Percentiles rank a stretch among this genome's conserved stretches.
phyloP scores from a whole-genome alignment of 805 yeast genomes.

The Osmozyma mogii region DNA sequence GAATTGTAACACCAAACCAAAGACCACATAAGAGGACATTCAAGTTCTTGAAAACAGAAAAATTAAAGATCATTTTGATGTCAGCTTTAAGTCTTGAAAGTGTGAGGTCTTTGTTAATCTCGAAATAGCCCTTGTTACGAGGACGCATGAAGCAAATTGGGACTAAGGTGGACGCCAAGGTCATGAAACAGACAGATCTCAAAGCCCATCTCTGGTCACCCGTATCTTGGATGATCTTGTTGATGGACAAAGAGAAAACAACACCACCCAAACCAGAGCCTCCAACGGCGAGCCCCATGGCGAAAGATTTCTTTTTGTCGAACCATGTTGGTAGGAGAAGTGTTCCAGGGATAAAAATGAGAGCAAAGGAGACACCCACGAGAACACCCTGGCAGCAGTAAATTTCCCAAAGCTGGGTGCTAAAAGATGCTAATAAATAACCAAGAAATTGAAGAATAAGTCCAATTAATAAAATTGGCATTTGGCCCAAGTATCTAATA shows the following conservation, averaged over 20 bases:
- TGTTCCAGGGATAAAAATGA: not conserved
- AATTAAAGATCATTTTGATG: conserved; percentile 28
- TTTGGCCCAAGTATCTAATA: no score
- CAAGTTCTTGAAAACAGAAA: conserved; percentile 16
- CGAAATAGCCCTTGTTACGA: conserved; percentile 26
- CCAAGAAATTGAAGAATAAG: no score
- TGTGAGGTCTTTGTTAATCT: conserved; percentile 1
- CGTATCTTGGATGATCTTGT: conserved; percentile 19
- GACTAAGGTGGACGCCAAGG: conserved; percentile 22
- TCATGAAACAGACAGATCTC: conserved; percentile 29
- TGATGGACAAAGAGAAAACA: not conserved
- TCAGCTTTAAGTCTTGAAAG: not conserved
- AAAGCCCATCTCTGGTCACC: conserved; percentile 40
- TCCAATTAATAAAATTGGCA: no score
- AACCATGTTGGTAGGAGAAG: not conserved
- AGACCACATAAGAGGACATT: conserved; percentile 18
- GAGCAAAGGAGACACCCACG: not conserved
- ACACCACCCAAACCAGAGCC: not conserved
- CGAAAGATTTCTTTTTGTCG: not conserved
- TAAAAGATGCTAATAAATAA: no score
- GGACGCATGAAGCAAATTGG: conserved; percentile 39
- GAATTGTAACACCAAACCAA: conserved; percentile 31
- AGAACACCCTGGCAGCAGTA: no score
- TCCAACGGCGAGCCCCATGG: not conserved
- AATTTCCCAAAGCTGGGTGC: no score